Conservation (phyloP, 768 basidiomycete genomes). For the Hygrophoropsis aurantiaca region DNA sequence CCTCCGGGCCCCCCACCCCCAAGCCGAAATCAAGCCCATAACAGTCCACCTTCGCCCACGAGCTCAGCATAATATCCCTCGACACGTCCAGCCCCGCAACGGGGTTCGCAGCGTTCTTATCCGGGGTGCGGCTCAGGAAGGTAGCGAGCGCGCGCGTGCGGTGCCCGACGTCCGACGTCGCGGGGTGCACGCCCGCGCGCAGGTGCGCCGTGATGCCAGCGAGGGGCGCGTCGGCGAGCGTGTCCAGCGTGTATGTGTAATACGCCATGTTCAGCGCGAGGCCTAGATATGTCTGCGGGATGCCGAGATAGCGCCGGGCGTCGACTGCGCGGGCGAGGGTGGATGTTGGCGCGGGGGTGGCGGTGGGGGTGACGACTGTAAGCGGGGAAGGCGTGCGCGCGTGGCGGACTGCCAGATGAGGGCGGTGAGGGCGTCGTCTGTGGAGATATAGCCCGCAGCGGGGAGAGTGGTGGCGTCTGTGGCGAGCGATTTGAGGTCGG, state of each 20-base stretch:
- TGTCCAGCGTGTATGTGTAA: slow-evolving; percentile 1
- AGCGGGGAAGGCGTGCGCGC: slow-evolving; percentile 2
- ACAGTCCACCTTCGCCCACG: slow-evolving; percentile 9
- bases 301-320: slow-evolving; percentile 8
- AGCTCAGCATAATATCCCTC: slow-evolving; percentile 7
- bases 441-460: slow-evolving; percentile 7
- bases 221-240: neutral
- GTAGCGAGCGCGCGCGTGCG: slow-evolving; percentile 7
- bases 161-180: neutral
- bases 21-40: slow-evolving; percentile 7
- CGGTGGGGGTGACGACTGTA: neutral
- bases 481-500: neutral
- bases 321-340: slow-evolving; percentile 9
- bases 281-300: slow-evolving; percentile 7
- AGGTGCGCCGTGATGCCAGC: slow-evolving; percentile 5
- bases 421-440: slow-evolving; percentile 11
- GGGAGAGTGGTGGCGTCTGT: neutral
- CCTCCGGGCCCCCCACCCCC: slow-evolving; percentile 4
- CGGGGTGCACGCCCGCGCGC: neutral
- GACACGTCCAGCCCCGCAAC: slow-evolving; percentile 1
- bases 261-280: slow-evolving; percentile 8
- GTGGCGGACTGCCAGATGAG: slow-evolving; percentile 10
- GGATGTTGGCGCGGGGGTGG: too few relatives aligned
- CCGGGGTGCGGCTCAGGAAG: slow-evolving; percentile 5
- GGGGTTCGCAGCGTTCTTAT: slow-evolving; percentile 5